Evolutionary conservation across 2,329 filamentous ascomycete genomes (phyloP).

Genomic region (Curvularia verruculosa): DNA sequence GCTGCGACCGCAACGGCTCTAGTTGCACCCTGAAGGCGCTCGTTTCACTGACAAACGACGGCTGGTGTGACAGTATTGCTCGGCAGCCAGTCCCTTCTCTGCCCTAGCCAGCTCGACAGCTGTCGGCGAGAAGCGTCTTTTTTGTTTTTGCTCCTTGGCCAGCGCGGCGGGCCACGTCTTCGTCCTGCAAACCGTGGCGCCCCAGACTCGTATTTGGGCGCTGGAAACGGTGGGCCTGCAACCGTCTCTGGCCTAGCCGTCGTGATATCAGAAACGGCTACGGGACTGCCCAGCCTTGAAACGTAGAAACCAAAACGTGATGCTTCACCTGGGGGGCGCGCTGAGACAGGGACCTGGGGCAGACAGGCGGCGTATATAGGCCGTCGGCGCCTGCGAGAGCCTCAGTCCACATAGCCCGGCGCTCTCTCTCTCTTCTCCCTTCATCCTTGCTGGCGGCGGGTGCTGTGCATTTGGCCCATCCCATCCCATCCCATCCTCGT

Average conservation of each 20-base stretch:
- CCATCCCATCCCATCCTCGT: no score
- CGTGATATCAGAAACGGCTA: conserved; percentile 11
- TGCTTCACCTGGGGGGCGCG: conserved; percentile 30
- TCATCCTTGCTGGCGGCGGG: conserved; percentile 14
- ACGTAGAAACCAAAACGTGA: conserved; percentile 28
- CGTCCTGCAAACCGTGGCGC: not conserved
- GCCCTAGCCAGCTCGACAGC: no score
- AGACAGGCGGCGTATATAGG: conserved; percentile 17
- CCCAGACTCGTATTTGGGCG: conserved; percentile 1
- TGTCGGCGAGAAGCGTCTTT: no score
- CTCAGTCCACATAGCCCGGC: conserved; percentile 13
- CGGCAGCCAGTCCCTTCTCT: not conserved
- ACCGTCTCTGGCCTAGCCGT: conserved; percentile 3
- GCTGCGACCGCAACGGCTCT: conserved; percentile 8
- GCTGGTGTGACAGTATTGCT: not conserved
- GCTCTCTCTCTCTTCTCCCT: conserved; percentile 5
- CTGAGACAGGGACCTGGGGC: conserved; percentile 27
- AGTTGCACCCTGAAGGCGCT: conserved; percentile 3
- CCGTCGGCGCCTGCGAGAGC: conserved; percentile 10
- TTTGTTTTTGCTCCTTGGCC: conserved; percentile 2
- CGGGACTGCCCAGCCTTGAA: conserved; percentile 23
- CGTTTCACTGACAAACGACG: conserved; percentile 9
- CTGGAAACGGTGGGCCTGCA: conserved; percentile 9
- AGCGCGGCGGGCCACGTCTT: not conserved
- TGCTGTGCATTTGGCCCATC: conserved; percentile 22